Evolutionary conservation across 148 eudicot species (phyloP), one percentile per base, ranked within the genome.

Genomic region (Vaccinium corymbosum): DNA sequence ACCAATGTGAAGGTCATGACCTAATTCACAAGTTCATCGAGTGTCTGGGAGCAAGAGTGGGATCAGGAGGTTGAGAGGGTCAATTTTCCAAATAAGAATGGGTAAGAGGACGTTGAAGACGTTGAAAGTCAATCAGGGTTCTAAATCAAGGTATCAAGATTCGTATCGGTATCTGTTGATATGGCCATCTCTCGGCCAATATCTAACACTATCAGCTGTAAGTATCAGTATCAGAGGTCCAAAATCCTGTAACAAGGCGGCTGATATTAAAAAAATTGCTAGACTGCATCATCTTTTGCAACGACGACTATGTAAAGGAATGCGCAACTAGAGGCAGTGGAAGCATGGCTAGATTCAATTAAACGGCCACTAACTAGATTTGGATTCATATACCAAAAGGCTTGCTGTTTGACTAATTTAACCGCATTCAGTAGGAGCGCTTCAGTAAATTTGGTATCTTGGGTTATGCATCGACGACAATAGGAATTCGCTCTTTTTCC

Each of bases 291-390:
- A 76, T 22, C 50, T 22, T 10, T 48, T n/a, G 56, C 79, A 3
- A 13, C 62, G 14, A 78, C 80, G n/a, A 25, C 11, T 51, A 27
- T 22, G 46, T 53, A 29, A 68, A 50, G 7, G 76, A 68, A 29
- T 66, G 14, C 68, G 48, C 85, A 89, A 80, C 27, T 86, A 87
- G 88, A 85, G 35, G 90, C 91, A 48, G 89, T 85, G 19, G 90
- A 90, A 70, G 91, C 93, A 83, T 88, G 89, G 89, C 90, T 82
- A 89, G 90, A 86, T 89, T 89, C 70, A 72, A 32, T 3, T 12
- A 20, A 19, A 38, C 22, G 38, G 22, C 12, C 49, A 17, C 17
- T 32, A 29, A 32, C 76, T 17, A 42, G 76, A 35, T 75, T 20
- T 46, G 6, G 52, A 46, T 75, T 75, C 27, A 75, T 3, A 9